Base-by-base conservation (phyloP, 2,329 filamentous ascomycete genomes). In the Stachybotrys chartarum region DNA sequence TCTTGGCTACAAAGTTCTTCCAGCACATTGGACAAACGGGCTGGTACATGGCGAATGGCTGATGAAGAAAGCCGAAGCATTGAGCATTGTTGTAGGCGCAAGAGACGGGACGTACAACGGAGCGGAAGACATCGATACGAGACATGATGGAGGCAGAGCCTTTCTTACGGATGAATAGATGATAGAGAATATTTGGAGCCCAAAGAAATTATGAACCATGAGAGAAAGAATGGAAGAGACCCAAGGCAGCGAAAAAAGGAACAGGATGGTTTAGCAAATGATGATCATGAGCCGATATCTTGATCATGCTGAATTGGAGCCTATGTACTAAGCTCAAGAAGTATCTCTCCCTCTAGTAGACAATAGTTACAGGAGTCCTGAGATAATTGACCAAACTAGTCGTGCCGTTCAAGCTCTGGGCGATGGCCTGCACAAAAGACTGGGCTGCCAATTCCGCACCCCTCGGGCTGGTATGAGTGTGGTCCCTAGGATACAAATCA, bases 381-480 rank as follows among this genome's bases (percentile, higher is more conserved):
- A 52, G 17, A 17, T 42, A 42, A 24, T 30, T 24, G 18, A n/a
- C 18, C 35, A 52, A 32, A 17, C 50, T 52, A 7, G 50, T 52
- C 8, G 50, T 52, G n/a, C 50, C 50, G 18, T 52, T 52, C 50
- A 52, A 2, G 6, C 17, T 52, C 50, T 52, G 30, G 5, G 31
- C 1, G 3, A 52, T 52, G 35, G 50, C 50, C 32, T 52, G 50
- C 4, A 24, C 50, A 44, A 52, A 52, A 10, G 50, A 14, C 17
- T 52, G 50, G 14, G 66, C 77, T 54, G 82, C 78, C 5, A 78
- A 69, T 57, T 81, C 72, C 1, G 84, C 82, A n/a, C 82, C 79
- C 31, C 68, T 71, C 0, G 80, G 71, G 53, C 76, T 79, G 2
- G 83, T 85, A 65, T 86, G 84, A 0, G 83, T 87, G 66, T 87